Conservation (phyloP, 805 yeast species). For the Debaryomyces castellii region DNA sequence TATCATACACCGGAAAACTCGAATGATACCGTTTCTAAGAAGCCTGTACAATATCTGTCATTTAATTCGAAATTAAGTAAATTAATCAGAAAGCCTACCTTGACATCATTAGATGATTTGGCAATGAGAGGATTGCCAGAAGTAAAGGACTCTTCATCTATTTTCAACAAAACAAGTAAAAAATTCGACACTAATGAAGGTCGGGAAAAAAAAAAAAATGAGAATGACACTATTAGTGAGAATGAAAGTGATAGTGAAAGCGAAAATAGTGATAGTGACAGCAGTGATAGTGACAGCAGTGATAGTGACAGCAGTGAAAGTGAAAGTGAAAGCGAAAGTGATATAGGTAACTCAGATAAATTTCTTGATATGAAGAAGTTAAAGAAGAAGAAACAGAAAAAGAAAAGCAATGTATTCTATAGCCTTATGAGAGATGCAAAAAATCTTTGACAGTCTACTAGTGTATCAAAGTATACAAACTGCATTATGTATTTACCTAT, state of each 20-base stretch:
- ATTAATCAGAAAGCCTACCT: slow-evolving; percentile 34
- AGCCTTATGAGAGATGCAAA: slow-evolving; percentile 30
- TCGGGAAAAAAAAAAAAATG: neutral
- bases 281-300: slow-evolving; percentile 10
- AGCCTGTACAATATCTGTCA: neutral
- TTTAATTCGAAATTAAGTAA: neutral
- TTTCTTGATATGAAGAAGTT: slow-evolving; percentile 26
- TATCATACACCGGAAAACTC: slow-evolving; percentile 5
- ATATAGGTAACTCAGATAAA: slow-evolving; percentile 10
- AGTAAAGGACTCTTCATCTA: slow-evolving; percentile 46
- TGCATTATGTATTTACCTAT: slow-evolving; percentile 1
- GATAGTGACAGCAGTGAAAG: slow-evolving; percentile 10
- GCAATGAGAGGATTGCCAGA: slow-evolving; percentile 69
- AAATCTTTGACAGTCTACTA: neutral
- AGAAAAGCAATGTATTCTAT: slow-evolving; percentile 27
- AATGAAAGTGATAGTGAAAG: slow-evolving; percentile 1
- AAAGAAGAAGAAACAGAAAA: slow-evolving; percentile 15
- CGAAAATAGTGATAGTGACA: slow-evolving; percentile 2
- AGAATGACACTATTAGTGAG: neutral
- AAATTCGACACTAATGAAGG: no score
- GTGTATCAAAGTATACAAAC: neutral
- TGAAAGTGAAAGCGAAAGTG: slow-evolving; percentile 13
- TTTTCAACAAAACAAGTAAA: neutral
- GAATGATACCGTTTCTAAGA: neutral
- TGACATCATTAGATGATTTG: slow-evolving; percentile 55